phyloP scores from a whole-genome alignment of 768 basidiomycete species.

The Chlorophyllum brunneum region DNA sequence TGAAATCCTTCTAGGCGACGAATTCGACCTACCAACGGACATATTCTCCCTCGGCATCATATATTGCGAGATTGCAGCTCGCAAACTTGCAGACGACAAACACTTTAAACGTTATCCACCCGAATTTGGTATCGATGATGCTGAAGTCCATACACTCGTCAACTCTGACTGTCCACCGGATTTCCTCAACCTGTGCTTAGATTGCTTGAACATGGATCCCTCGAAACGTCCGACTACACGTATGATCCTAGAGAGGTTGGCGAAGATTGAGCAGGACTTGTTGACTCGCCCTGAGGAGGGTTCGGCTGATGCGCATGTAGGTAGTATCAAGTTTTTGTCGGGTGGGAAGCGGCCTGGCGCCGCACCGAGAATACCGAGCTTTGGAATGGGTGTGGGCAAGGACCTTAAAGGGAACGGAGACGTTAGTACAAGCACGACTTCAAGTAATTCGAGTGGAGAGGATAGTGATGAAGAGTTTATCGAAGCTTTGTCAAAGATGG shows the following conservation, averaged over 20 bases:
- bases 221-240: slow-evolving; percentile 69
- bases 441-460: slow-evolving; percentile 34
- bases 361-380: slow-evolving; percentile 82
- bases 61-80: slow-evolving; percentile 86
- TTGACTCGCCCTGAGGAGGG: slow-evolving; percentile 59
- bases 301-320: slow-evolving; percentile 67
- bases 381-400: slow-evolving; percentile 68
- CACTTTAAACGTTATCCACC: slow-evolving; percentile 79
- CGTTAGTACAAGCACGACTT: not conserved
- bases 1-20: slow-evolving; percentile 86
- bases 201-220: slow-evolving; percentile 70
- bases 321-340: slow-evolving; percentile 81
- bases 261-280: slow-evolving; percentile 82
- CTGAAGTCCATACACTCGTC: slow-evolving; percentile 66
- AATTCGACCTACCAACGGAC: slow-evolving; percentile 93
- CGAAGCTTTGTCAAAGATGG: slow-evolving; percentile 54
- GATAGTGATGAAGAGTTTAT: slow-evolving; percentile 68
- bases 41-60: slow-evolving; percentile 92
- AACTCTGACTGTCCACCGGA: slow-evolving; percentile 74
- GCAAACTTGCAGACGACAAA: slow-evolving; percentile 80
- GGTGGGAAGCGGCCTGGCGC: slow-evolving; percentile 54
- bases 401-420: slow-evolving; percentile 38
- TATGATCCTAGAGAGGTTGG: slow-evolving; percentile 73
- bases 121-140: slow-evolving; percentile 68
- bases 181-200: slow-evolving; percentile 73